phyloP scores from a whole-genome alignment of 192 early-diverging fungal species.

The Coemansia brasiliensis region DNA sequence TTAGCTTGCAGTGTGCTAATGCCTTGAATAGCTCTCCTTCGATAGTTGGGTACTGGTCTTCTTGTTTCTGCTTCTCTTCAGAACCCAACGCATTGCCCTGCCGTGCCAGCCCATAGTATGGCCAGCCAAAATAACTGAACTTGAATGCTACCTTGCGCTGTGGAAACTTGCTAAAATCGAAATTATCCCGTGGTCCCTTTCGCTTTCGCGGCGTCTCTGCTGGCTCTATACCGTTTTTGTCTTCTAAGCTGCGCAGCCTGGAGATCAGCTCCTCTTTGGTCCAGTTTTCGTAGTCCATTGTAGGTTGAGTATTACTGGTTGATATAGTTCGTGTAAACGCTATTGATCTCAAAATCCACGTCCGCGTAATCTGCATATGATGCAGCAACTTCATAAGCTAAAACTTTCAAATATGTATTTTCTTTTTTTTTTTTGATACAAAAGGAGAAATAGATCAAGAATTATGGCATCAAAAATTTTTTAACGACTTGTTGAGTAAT shows the following conservation, averaged over 20 bases:
- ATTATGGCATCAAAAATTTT: too few species aligned
- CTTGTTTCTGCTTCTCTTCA: slow-evolving; percentile 37
- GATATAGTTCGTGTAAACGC: not conserved
- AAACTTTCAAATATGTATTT: too few species aligned
- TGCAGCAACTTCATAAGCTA: too few species aligned
- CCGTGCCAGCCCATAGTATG: slow-evolving; percentile 82
- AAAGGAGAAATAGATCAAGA: too few species aligned
- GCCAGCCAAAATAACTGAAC: slow-evolving; percentile 90
- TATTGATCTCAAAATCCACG: too few species aligned
- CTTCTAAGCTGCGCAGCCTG: slow-evolving; percentile 52
- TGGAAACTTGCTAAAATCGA: slow-evolving; percentile 78
- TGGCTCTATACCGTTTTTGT: not conserved
- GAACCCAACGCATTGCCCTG: slow-evolving; percentile 59
- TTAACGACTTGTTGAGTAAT: too few species aligned
- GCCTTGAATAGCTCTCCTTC: slow-evolving; percentile 88
- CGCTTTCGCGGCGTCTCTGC: slow-evolving; percentile 31
- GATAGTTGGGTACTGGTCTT: slow-evolving; percentile 64
- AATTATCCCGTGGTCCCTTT: slow-evolving; percentile 40
- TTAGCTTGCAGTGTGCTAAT: slow-evolving; percentile 72
- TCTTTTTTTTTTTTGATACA: too few species aligned
- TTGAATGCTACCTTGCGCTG: slow-evolving; percentile 81
- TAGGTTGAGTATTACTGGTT: not conserved
- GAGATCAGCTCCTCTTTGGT: slow-evolving; percentile 60
- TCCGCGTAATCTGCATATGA: too few species aligned
- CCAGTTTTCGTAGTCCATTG: slow-evolving; percentile 55